Evolutionary conservation across 768 basidiomycete species (phyloP), one percentile per base, ranked within the genome.

Genomic region (Boletus eberwhitei): DNA sequence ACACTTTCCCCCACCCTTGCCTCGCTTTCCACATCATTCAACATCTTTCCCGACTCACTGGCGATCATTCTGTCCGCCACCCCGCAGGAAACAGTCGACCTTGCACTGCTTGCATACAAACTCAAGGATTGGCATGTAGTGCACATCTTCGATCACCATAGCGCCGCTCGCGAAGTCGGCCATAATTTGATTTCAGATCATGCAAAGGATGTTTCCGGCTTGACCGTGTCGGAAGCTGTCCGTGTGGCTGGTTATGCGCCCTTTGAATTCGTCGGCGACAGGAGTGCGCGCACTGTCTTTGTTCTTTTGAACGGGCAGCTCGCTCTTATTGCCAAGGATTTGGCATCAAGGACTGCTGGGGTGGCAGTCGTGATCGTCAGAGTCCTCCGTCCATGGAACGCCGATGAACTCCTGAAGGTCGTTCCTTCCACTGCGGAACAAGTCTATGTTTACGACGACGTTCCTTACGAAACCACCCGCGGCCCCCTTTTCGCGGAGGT

Each of bases 111-210:
- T 45, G 78, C 92, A n/a, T 94, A 94, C 75, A 78, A 77, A 54
- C 71, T 89, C 47, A 77, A 78, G 16, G 68, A 74, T 19, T 79
- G 74, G 39, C 91, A 96, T 70, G 85, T 90, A 53, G 79, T 94
- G 52, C 93, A 98, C 69, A 74, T 98, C 39, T 94, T 98, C 66
- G 94, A 98, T 71, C 90, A 96, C 62, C 79, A 90, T 65, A 83
- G 84, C 57, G 78, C 85, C 32, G 77, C 86, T 34, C 86, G 96
- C 24, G 93, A 98, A 72, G 74, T 82, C 34, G 84, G 88, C 3
- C 80, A 85, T 50, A 64, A 76, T 34, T 71, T 84, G 36, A 62
- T 71, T 26, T 76, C 77, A 9, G 51, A 78, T 2, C 62, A 71
- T 5, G 56, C 68, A 0, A 72, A 73, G 22, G 63, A 69, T 1